phyloP scores from a whole-genome alignment of 257 asterid genomes.

The Capsicum rhomboideum region DNA sequence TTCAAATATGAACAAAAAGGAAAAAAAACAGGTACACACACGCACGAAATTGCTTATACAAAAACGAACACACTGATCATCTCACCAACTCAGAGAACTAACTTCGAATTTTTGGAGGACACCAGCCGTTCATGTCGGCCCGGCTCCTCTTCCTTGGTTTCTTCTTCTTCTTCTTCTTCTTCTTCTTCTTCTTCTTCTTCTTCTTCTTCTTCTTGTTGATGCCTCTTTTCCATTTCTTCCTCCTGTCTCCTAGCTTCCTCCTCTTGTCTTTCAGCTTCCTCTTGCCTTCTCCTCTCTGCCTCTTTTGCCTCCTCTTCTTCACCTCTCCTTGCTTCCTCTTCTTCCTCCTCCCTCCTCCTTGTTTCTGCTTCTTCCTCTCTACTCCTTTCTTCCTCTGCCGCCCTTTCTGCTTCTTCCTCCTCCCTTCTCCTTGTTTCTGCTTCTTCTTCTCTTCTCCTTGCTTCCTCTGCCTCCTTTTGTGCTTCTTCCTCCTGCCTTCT shows the following conservation, averaged over 20 bases:
- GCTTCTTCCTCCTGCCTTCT: conserved; percentile 7
- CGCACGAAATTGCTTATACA: not conserved
- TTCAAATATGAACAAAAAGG: not conserved
- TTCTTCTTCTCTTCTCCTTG: not conserved
- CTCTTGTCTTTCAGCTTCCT: not conserved
- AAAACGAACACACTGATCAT: not conserved
- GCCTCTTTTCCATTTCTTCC: not conserved
- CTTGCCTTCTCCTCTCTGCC: conserved; percentile 3
- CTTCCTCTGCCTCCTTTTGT: not conserved
- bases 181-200: conserved; percentile 15
- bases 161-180: too few relatives aligned
- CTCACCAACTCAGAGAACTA: not conserved
- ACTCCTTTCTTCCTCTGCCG: not conserved
- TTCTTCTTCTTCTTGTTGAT: conserved; percentile 5
- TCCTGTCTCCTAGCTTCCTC: not conserved
- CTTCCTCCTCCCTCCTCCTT: not conserved
- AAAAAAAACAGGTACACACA: not conserved
- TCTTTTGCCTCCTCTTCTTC: not conserved
- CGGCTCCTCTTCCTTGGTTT: conserved; percentile 1
- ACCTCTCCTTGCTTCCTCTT: too few relatives aligned
- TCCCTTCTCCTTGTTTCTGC: not conserved
- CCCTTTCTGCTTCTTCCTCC: not conserved
- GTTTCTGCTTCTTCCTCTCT: not conserved
- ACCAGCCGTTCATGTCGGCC: not conserved
- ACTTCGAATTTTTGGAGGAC: not conserved